Base-by-base conservation (phyloP, 2,329 filamentous ascomycete genomes). In the Aspergillus fischeri region DNA sequence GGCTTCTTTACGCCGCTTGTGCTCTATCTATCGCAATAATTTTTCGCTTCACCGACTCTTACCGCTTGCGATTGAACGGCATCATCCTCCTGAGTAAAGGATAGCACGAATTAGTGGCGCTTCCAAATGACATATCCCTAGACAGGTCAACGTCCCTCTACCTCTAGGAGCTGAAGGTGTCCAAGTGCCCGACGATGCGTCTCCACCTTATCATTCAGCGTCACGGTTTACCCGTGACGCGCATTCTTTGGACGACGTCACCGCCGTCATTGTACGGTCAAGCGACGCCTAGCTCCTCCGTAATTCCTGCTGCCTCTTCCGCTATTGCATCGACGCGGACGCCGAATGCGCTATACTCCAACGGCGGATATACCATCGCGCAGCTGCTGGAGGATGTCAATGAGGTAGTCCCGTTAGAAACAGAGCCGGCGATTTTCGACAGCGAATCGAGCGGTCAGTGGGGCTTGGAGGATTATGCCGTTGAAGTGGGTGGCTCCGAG, bases 401-500 rank as follows among this genome's bases (percentile, higher is more conserved):
- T 73, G 84, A 90, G 47, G 81, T 89, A 17, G 78, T 97, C 1
- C 92, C 92, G 0, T 83, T 97, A 0, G 92, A 96, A 76, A 86
- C 87, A 56, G 81, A 81, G 44, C 66, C 68, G 2, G 68, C 57
- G 21, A 56, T 65, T 27, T 67, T 70, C 42, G 68, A 70, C 47
- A 61, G 67, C 8, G 70, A 72, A 41, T 66, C 60, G 44, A 74
- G 73, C 50, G 74, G 75, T 8, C 71, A 91, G 58, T 96, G 91
- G 91, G 91, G 91, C 0, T 76, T 96, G 3, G 92, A 97, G 67
- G 91, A 97, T 70, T 97, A 97, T 73, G 84, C 84, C 8, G 90
- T 96, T 29, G 90, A 95, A 73, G 81, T 96, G 3, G 82, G 81
- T n/a, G 86, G 83, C 49, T 97, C 90, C 63, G 93, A 97, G 75